A percentile compares a stretch with the other conserved stretches of the same genome.
Conservation (phyloP, 2,329 filamentous ascomycete genomes). For the Pseudogymnoascus sp. region DNA sequence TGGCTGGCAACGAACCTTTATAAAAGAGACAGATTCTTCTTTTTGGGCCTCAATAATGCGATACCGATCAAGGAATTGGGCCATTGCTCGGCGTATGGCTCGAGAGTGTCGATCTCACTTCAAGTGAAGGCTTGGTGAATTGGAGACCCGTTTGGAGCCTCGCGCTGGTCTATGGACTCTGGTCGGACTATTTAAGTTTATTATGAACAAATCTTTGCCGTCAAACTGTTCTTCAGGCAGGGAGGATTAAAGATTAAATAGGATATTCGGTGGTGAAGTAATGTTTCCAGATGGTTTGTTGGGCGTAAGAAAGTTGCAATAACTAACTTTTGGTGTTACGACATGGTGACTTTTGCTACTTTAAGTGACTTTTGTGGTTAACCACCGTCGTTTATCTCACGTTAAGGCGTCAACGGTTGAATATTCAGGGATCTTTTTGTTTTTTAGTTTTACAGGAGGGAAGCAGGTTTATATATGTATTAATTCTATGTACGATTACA, state of each 20-base stretch:
- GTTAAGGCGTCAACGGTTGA: background rate
- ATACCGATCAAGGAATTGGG: constrained; percentile 4
- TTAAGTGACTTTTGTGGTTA: background rate
- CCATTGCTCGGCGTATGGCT: background rate
- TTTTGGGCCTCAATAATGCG: constrained; percentile 5
- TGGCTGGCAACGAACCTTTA: constrained; percentile 8
- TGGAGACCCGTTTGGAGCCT: background rate
- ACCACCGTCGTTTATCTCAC: background rate
- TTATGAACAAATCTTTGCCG: background rate
- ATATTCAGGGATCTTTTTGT: background rate
- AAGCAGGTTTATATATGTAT: background rate
- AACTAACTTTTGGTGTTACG: background rate
- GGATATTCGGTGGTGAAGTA: background rate
- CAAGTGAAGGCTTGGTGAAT: background rate
- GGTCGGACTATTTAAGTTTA: constrained; percentile 2
- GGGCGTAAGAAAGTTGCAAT: background rate
- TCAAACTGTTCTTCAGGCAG: background rate
- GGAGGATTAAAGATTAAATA: background rate
- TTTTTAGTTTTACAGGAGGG: background rate
- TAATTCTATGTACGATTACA: background rate
- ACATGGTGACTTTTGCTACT: background rate
- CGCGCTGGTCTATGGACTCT: background rate
- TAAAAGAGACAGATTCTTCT: background rate
- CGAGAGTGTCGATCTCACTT: background rate
- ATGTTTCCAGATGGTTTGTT: background rate